Evolutionary conservation across 2,329 filamentous ascomycete species (phyloP), one percentile per base, ranked within the genome.

Genomic region (Pseudocercospora crystallina): DNA sequence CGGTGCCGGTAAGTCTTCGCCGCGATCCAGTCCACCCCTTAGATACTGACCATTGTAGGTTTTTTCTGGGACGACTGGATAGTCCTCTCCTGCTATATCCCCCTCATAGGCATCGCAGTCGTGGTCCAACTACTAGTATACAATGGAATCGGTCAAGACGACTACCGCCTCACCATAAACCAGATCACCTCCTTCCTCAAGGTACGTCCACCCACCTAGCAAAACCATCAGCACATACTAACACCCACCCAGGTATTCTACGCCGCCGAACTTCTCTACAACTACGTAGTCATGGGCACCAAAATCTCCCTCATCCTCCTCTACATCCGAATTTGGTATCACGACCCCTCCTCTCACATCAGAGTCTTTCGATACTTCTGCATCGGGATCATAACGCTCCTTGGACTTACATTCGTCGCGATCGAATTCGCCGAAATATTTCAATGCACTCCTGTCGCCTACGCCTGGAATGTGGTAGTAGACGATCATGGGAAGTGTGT

Each of bases 121-220:
- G 34, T 38, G 12, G 26, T 43, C 9, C 47, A 54, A 15, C 32
- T 50, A 8, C 42, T 38, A 7, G 38, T 40, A 8, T 20, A 29
- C 8, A 47, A 47, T 32, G 51, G 51, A 1, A 30, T 54, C 2
- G 51, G 51, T 13, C 47, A 49, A 35, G 51, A 51, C 26, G 43
- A 39, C 15, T 54, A 43, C 26, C 38, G 34, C 13, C 32, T 54
- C 20, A 32, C 20, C 12, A 32, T 54, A 12, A 15, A 31, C 30
- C 42, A 47, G 12, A 40, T 54, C 32, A 42, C 41, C 14, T 11
- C 31, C 9, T 41, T 50, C n/a, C 30, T 43, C 10, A 50, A 36
- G 51, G 51, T 49, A 34, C 10, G 43, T 15, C n/a, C 20, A 3
- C 7, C 20, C 20, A 26, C 3, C 11, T 7, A 42, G 13, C 12